Percentiles rank a stretch among this genome's conserved stretches.
Conservation (phyloP, 176 grass and related monocot genomes). For the Cenchrus americanus region DNA sequence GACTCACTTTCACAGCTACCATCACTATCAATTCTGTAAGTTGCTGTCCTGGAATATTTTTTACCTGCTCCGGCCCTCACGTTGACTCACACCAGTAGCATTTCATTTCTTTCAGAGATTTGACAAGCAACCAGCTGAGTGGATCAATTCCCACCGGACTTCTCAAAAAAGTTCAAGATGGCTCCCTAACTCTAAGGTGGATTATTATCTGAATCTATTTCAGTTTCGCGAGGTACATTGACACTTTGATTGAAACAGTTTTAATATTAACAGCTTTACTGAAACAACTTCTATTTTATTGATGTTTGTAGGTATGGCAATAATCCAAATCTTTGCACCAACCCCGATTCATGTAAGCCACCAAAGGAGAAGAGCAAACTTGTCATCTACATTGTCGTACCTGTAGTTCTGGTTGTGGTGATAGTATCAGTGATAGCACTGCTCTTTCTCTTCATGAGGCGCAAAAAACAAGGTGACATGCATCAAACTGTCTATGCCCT, state of each 20-base stretch:
- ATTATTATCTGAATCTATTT: background rate
- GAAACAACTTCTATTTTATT: background rate
- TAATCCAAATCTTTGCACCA: constrained; percentile 45
- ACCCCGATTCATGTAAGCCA: constrained; percentile 14
- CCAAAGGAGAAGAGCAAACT: constrained; percentile 24
- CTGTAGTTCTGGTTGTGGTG: constrained; percentile 28
- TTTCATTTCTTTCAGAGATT: constrained; percentile 39
- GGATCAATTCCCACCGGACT: constrained; percentile 42
- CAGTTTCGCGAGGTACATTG: background rate
- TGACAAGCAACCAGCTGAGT: constrained; percentile 45
- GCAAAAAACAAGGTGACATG: constrained; percentile 31
- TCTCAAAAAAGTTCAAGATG: constrained; percentile 39
- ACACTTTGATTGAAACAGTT: background rate
- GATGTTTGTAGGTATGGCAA: constrained; percentile 35
- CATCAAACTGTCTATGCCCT: background rate
- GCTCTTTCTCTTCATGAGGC: constrained; percentile 13
- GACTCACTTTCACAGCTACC: constrained; percentile 38
- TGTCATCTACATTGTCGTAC: constrained; percentile 31
- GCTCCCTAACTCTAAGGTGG: constrained; percentile 38
- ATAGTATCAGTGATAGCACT: background rate
- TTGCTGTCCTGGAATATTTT: background rate
- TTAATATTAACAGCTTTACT: background rate
- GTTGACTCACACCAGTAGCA: background rate
- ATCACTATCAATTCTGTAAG: constrained; percentile 53
- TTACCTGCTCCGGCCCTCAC: too few species aligned